phyloP scores from a whole-genome alignment of 768 basidiomycete genomes.

The Termitomyces sp. region DNA sequence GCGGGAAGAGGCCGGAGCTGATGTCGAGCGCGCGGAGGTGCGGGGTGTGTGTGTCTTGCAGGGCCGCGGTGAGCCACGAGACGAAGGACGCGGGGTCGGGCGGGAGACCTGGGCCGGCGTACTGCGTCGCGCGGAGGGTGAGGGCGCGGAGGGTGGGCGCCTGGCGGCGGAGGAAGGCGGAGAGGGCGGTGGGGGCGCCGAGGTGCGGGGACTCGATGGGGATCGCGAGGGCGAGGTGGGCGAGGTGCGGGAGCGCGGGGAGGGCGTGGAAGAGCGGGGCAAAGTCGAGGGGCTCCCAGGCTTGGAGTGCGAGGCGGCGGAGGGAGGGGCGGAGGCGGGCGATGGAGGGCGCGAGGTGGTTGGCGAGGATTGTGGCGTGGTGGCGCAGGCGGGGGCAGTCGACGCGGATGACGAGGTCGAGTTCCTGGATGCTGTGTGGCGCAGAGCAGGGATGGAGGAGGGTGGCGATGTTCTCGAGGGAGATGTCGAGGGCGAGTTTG shows the following conservation, averaged over 20 bases:
- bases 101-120: slow-evolving; percentile 25
- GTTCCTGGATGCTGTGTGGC: slow-evolving; percentile 30
- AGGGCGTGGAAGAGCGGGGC: slow-evolving; percentile 34
- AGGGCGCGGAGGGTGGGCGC: slow-evolving; percentile 28
- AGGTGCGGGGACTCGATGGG: slow-evolving; percentile 35
- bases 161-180: slow-evolving; percentile 31
- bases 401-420: slow-evolving; percentile 36
- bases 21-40: slow-evolving; percentile 13
- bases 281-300: slow-evolving; percentile 40
- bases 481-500: slow-evolving; percentile 36
- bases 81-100: slow-evolving; percentile 27
- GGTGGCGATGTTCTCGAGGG: slow-evolving; percentile 33
- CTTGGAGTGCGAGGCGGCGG: slow-evolving; percentile 31
- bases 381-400: slow-evolving; percentile 20
- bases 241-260: slow-evolving; percentile 24
- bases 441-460: slow-evolving; percentile 25
- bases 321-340: slow-evolving; percentile 28
- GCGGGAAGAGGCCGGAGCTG: slow-evolving; percentile 23
- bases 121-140: slow-evolving; percentile 36
- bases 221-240: slow-evolving; percentile 32
- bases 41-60: slow-evolving; percentile 19
- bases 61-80: slow-evolving; percentile 27
- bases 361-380: slow-evolving; percentile 25
- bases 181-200: slow-evolving; percentile 32
- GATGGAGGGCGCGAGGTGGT: slow-evolving; percentile 34